Evolutionary conservation across 176 grass and related monocot species (phyloP), one percentile per base, ranked within the genome.

Genomic region (Aegilops bicornis): DNA sequence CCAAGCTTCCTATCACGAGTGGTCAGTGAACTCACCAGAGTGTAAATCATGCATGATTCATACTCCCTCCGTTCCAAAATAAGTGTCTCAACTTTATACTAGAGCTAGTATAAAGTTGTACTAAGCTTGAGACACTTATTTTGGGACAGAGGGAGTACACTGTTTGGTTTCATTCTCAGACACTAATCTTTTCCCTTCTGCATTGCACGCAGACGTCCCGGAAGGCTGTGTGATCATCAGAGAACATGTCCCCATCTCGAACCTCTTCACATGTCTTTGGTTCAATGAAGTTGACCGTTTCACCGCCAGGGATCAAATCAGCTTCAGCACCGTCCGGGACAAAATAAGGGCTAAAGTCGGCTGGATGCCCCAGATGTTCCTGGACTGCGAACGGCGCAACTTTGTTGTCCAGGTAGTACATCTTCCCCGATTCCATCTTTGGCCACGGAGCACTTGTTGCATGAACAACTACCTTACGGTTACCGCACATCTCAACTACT

Each of bases 221-320:
- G 97, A 99, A 94, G 97, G 97, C 35, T 99, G 97, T 87, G 97
- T 99, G 80, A 97, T 99, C 86, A 94, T 99, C 76, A 96, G 86
- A 93, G 97, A 99, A 84, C 97, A 99, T 62, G 91, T 91, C 48
- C 94, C 92, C 61, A 91, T 99, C 32, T 94, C 92, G 5, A 94
- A 99, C 76, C 87, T 99, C 72, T 99, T 97, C 92, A 99, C 97
- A 35, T 99, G 97, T 80, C 89, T 99, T 27, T 99, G 97, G 97
- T 99, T 99, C 94, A 97, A 99, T 74, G 97, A 99, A 92, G 94
- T 97, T 33, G 97, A 99, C 58, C 92, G 90, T 61, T 99, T 99
- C 90, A 99, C 94, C 39, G 83, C 97, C 62, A 94, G 94, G 48
- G 97, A 99, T 83, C 97, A 99, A 85, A 88, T 99, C 79, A 99